These are phyloP conservation scores for Globisporangium mamillatum DNA, from an alignment of 352 stramenopile genomes.

Conservation along the genomic window DNA sequence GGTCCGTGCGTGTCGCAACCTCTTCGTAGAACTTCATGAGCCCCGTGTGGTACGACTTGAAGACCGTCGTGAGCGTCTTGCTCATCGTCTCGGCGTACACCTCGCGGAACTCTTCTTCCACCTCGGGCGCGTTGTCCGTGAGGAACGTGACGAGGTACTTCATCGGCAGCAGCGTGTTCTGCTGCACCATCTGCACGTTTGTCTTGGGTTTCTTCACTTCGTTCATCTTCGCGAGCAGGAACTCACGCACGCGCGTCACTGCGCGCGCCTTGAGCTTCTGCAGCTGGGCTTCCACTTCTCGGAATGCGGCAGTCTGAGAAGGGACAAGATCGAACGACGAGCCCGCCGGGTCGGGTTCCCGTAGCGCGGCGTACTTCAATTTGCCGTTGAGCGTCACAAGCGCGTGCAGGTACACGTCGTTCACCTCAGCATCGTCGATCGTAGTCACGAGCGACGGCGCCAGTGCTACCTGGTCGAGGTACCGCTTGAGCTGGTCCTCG, in stretches of 20 bases:
- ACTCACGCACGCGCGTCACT: slow-evolving; percentile 84
- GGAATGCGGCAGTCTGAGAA: slow-evolving; percentile 86
- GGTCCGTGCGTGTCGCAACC: slow-evolving; percentile 89
- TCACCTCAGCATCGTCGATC: slow-evolving; percentile 94
- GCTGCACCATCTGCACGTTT: slow-evolving; percentile 98
- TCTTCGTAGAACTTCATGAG: slow-evolving; percentile 95
- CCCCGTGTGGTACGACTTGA: slow-evolving; percentile 96
- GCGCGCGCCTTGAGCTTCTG: slow-evolving; percentile 85
- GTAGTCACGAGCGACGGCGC: slow-evolving; percentile 89
- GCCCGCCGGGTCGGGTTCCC: slow-evolving; percentile 47
- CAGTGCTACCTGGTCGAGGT: slow-evolving; percentile 96
- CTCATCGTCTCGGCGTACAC: slow-evolving; percentile 98
- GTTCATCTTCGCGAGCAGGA: slow-evolving; percentile 92
- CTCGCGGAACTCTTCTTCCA: slow-evolving; percentile 93
- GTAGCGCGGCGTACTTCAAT: slow-evolving; percentile 85
- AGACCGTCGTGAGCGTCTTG: slow-evolving; percentile 93
- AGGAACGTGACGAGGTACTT: slow-evolving; percentile 96
- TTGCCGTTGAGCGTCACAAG: slow-evolving; percentile 94
- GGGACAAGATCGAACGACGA: slow-evolving; percentile 89
- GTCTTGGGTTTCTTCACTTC: slow-evolving; percentile 96
- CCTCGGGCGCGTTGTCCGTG: slow-evolving; percentile 86
- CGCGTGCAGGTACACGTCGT: slow-evolving; percentile 92
- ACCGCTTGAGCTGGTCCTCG: slow-evolving; percentile 92
- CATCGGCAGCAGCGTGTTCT: slow-evolving; percentile 96
- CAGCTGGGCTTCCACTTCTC: slow-evolving; percentile 92